A percentile compares a stretch with the other conserved stretches of the same genome.
phyloP scores from a whole-genome alignment of 768 basidiomycete species.

The Favolaschia claudopus region DNA sequence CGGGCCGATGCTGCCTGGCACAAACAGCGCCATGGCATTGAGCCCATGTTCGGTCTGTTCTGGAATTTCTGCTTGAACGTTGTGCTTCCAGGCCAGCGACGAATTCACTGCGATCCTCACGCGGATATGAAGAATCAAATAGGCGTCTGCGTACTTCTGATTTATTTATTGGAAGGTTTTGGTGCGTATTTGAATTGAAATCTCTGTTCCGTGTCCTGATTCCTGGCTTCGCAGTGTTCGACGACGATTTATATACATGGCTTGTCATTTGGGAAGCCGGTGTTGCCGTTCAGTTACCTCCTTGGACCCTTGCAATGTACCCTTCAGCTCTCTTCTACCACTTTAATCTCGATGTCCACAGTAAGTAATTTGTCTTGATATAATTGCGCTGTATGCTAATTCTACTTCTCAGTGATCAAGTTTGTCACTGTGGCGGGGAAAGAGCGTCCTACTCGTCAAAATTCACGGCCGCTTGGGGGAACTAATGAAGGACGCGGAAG shows the following conservation, averaged over 20 bases:
- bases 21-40: conserved; percentile 21
- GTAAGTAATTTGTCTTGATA: conserved; percentile 18
- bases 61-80: conserved; percentile 41
- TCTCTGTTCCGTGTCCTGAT: not conserved
- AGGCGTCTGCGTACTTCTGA: conserved; percentile 35
- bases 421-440: not conserved
- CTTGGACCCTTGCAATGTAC: conserved; percentile 38
- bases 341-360: conserved; percentile 40
- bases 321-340: conserved; percentile 43
- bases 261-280: conserved; percentile 45
- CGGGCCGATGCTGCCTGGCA: conserved; percentile 19
- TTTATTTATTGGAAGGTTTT: conserved; percentile 31
- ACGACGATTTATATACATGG: conserved; percentile 34
- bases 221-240: conserved; percentile 27
- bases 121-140: conserved; percentile 40
- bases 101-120: conserved; percentile 35
- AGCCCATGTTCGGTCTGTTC: conserved; percentile 33
- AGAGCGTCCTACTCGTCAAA: not conserved
- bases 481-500: not conserved
- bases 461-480: not conserved
- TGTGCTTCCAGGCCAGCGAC: conserved; percentile 5
- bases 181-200: not conserved
- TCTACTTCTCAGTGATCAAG: not conserved
- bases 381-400: not conserved
- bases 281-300: conserved; percentile 40